A percentile compares a stretch with the other conserved stretches of the same genome.
These are phyloP conservation scores for Ustilago curta DNA, from an alignment of 1,284 basidiomycete genomes.

Conservation along the genomic window DNA sequence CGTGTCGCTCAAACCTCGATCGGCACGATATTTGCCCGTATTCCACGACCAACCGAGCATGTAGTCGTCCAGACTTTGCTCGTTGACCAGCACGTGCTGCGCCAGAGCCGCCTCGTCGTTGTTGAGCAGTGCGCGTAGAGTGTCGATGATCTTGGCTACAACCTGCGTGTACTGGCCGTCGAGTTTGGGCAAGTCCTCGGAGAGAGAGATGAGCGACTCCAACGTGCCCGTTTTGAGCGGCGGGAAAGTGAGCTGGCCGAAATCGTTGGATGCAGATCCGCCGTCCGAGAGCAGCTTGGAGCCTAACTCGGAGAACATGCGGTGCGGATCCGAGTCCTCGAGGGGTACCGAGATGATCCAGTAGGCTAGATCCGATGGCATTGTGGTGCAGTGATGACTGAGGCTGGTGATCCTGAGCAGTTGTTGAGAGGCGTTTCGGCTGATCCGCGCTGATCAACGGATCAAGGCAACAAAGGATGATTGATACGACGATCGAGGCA, in stretches of 20 bases:
- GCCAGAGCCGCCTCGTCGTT: slow-evolving; percentile 85
- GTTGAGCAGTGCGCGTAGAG: slow-evolving; percentile 87
- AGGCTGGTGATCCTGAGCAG: no score
- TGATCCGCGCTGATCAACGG: no score
- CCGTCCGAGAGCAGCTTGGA: slow-evolving; percentile 68
- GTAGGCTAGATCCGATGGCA: slow-evolving; percentile 73
- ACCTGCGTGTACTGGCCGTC: slow-evolving; percentile 87
- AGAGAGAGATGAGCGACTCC: slow-evolving; percentile 86
- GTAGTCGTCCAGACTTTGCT: slow-evolving; percentile 83
- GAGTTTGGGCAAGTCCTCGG: slow-evolving; percentile 91
- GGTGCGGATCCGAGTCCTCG: slow-evolving; percentile 71
- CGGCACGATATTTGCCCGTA: slow-evolving; percentile 83
- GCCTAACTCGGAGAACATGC: slow-evolving; percentile 71
- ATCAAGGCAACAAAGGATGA: neutral
- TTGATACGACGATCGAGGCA: neutral
- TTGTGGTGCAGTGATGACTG: slow-evolving; percentile 31
- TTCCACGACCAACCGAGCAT: slow-evolving; percentile 81
- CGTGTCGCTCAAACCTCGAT: slow-evolving; percentile 82
- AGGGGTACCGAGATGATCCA: slow-evolving; percentile 74
- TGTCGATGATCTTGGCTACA: slow-evolving; percentile 93
- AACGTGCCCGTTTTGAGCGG: slow-evolving; percentile 84
- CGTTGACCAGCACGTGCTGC: slow-evolving; percentile 87
- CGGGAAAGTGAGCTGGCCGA: slow-evolving; percentile 62
- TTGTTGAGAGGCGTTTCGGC: no score
- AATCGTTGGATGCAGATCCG: slow-evolving; percentile 49